phyloP scores from a whole-genome alignment of 2,329 filamentous ascomycete genomes.

The Elsinoe arachidis region DNA sequence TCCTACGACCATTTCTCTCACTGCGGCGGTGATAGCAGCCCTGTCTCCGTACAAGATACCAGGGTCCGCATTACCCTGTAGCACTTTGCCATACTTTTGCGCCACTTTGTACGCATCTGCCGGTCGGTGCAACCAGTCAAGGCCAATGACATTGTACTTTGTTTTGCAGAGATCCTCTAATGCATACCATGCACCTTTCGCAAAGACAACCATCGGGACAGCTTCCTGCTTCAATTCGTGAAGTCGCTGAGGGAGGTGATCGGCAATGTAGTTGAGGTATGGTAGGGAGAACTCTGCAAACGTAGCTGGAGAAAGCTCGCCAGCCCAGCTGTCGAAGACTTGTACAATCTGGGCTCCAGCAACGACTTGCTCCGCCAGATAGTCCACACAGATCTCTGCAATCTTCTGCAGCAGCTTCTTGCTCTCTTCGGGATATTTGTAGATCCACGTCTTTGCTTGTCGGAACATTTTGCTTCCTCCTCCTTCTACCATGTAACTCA shows the following conservation, averaged over 20 bases:
- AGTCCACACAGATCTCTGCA: slow-evolving; percentile 87
- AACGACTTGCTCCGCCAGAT: slow-evolving; percentile 82
- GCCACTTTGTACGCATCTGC: slow-evolving; percentile 74
- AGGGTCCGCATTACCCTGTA: slow-evolving; percentile 95
- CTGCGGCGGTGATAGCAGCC: slow-evolving; percentile 70
- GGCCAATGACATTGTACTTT: slow-evolving; percentile 85
- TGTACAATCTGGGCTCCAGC: slow-evolving; percentile 86
- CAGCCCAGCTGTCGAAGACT: slow-evolving; percentile 98
- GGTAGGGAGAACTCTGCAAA: slow-evolving; percentile 83
- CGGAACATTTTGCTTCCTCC: slow-evolving; percentile 93
- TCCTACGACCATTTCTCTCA: slow-evolving; percentile 78
- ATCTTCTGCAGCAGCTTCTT: slow-evolving; percentile 84
- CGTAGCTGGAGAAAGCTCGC: slow-evolving; percentile 74
- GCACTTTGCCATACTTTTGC: slow-evolving; percentile 58
- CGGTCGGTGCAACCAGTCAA: slow-evolving; percentile 92
- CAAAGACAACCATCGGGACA: slow-evolving; percentile 96
- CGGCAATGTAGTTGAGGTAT: slow-evolving; percentile 74
- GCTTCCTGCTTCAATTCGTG: slow-evolving; percentile 64
- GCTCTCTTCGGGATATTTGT: slow-evolving; percentile 71
- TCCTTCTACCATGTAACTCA: slow-evolving; percentile 99
- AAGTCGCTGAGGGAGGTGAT: slow-evolving; percentile 66
- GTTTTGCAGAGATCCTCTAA: slow-evolving; percentile 78
- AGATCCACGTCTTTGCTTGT: slow-evolving; percentile 94
- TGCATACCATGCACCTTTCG: slow-evolving; percentile 95
- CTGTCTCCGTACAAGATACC: slow-evolving; percentile 82